Percentiles rank a stretch among this genome's conserved stretches.
phyloP scores from a whole-genome alignment of 1,284 basidiomycete species.

The Bondarzewia mesenterica region DNA sequence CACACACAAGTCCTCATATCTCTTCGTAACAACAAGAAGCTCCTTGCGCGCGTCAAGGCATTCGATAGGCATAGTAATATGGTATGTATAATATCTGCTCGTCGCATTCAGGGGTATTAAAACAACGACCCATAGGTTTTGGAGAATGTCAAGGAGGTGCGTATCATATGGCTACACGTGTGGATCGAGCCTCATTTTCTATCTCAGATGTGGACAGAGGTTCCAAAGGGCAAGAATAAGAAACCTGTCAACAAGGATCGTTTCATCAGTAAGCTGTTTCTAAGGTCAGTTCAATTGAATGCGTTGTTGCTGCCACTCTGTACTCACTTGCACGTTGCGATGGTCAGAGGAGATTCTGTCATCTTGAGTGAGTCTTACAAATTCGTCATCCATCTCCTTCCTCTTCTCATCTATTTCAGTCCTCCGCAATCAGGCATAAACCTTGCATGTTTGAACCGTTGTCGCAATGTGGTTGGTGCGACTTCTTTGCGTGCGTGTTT shows the following conservation, averaged over 20 bases:
- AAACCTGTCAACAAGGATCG: constrained; percentile 99
- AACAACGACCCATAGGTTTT: constrained; percentile 53
- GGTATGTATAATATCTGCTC: constrained; percentile 42
- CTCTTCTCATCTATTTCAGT: constrained; percentile 37
- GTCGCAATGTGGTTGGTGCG: no score
- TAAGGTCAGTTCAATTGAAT: constrained; percentile 46
- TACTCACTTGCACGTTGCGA: constrained; percentile 12
- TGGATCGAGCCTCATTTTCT: constrained; percentile 5
- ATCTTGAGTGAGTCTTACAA: constrained; percentile 88
- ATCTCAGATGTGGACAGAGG: constrained; percentile 94
- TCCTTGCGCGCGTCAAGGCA: constrained; percentile 95
- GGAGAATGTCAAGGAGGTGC: constrained; percentile 94
- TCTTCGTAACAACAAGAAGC: constrained; percentile 97
- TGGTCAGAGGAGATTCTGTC: constrained; percentile 82
- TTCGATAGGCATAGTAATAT: constrained; percentile 99
- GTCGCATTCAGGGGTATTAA: background rate
- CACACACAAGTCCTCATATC: constrained; percentile 97
- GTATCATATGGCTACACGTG: no score
- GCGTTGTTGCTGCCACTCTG: background rate
- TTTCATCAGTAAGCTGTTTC: constrained; percentile 98
- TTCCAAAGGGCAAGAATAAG: constrained; percentile 97
- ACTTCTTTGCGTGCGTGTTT: no score
- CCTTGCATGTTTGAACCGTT: background rate
- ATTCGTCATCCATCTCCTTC: constrained; percentile 5
- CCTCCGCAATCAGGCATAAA: constrained; percentile 74